Evolutionary conservation across 1,139 yeast genomes (phyloP).

Genomic region (Zygoascus meyerae): DNA sequence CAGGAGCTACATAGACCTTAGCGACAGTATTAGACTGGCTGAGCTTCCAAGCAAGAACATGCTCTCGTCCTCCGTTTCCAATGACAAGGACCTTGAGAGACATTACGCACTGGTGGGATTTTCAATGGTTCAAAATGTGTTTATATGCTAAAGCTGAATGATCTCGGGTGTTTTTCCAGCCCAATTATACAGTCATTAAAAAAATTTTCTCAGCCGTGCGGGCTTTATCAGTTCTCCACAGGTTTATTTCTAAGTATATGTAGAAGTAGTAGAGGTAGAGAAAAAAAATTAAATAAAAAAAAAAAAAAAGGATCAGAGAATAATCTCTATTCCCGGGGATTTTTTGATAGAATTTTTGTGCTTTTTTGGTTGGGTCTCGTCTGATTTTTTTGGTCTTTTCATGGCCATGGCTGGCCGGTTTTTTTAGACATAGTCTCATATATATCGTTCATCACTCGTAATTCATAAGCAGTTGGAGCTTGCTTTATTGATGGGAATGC

Average conservation of each 20-base stretch:
- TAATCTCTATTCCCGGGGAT: not conserved
- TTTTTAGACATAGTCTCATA: too few species aligned
- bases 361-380: not conserved
- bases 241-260: not conserved
- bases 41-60: conserved; percentile 91
- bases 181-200: not conserved
- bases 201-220: conserved; percentile 4
- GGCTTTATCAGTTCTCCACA: not conserved
- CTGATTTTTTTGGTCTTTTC: conserved; percentile 18
- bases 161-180: not conserved
- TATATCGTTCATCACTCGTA: too few species aligned
- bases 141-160: not conserved
- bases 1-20: conserved; percentile 87
- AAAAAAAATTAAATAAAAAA: not conserved
- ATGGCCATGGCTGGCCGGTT: conserved; percentile 14
- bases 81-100: conserved; percentile 64
- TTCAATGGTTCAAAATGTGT: not conserved
- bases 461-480: conserved; percentile 15
- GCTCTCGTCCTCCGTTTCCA: conserved; percentile 99
- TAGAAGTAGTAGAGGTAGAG: not conserved
- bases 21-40: conserved; percentile 68
- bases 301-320: not conserved
- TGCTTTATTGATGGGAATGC: conserved; percentile 16
- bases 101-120: conserved; percentile 1
- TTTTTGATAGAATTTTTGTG: conserved; percentile 2